Evolutionary conservation across 352 stramenopile species (phyloP).

Genomic region (Phytopythium montanum): DNA sequence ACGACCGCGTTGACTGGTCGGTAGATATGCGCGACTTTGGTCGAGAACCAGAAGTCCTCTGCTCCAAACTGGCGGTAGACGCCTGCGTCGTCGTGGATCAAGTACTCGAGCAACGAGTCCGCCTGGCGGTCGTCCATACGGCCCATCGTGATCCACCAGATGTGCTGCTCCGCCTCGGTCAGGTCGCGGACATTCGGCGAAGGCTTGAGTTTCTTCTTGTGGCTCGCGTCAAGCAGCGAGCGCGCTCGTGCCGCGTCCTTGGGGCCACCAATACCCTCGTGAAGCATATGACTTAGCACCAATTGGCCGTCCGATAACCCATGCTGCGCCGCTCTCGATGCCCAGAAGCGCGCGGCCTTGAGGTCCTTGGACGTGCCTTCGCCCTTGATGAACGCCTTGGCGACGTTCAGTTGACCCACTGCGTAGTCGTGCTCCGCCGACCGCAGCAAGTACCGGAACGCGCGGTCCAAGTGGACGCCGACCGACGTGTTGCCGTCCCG

Average conservation of each 20-base stretch:
- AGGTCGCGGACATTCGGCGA: neutral
- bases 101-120: conserved; percentile 2
- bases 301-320: conserved; percentile 22
- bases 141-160: neutral
- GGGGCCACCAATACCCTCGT: conserved; percentile 20
- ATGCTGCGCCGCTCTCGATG: conserved; percentile 32
- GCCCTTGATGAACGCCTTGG: conserved; percentile 24
- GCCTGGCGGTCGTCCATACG: neutral
- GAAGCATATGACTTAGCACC: conserved; percentile 22
- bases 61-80: neutral
- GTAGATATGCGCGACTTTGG: conserved; percentile 7
- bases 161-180: neutral
- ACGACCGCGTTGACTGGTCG: conserved; percentile 22
- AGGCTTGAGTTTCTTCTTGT: neutral
- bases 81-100: neutral
- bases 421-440: conserved; percentile 35
- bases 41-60: neutral
- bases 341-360: conserved; percentile 28
- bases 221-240: neutral
- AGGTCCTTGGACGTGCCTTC: conserved; percentile 19
- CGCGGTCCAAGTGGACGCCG: conserved; percentile 14
- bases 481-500: conserved; percentile 22
- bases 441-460: conserved; percentile 29
- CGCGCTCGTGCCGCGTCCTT: conserved; percentile 1
- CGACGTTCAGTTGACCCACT: conserved; percentile 28